Conservation (phyloP, 495 filamentous ascomycete genomes). For the Penicillium roqueforti region DNA sequence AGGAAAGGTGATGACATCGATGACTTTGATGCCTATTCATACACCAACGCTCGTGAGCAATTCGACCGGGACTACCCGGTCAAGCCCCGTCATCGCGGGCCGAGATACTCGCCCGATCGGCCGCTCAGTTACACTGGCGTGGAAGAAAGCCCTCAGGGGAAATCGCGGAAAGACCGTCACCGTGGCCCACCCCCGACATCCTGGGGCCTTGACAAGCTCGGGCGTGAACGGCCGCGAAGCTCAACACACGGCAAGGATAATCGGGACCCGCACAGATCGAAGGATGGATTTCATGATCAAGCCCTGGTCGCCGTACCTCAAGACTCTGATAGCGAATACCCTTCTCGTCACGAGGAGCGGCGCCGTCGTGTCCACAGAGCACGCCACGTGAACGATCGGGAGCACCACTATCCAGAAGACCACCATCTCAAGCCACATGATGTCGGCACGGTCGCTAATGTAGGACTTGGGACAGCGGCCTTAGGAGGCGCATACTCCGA, state of each 20-base stretch:
- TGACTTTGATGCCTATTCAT: constrained; percentile 60
- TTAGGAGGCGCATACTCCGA: constrained; percentile 38
- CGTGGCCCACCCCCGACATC: constrained; percentile 57
- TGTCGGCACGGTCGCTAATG: constrained; percentile 14
- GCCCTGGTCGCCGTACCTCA: constrained; percentile 36
- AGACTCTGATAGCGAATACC: constrained; percentile 39
- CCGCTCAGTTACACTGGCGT: constrained; percentile 61
- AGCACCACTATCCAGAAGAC: constrained; percentile 28
- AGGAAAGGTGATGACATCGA: constrained; percentile 58
- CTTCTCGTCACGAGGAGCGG: constrained; percentile 22
- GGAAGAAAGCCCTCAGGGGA: constrained; percentile 50
- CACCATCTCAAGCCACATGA: constrained; percentile 22
- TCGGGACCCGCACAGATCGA: constrained; percentile 27
- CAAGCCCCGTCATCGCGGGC: constrained; percentile 42
- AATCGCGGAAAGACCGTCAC: constrained; percentile 41
- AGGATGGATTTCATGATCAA: constrained; percentile 31
- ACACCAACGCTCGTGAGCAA: constrained; percentile 65
- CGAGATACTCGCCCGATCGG: constrained; percentile 51
- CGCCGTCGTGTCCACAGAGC: constrained; percentile 27
- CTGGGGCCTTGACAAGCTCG: constrained; percentile 59
- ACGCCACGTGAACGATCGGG: constrained; percentile 19
- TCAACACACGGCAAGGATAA: constrained; percentile 29
- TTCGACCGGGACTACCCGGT: constrained; percentile 60
- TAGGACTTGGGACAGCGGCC: constrained; percentile 41
- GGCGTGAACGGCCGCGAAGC: constrained; percentile 32